phyloP scores from a whole-genome alignment of 352 stramenopile species.

The Phytophthora palmivora region DNA sequence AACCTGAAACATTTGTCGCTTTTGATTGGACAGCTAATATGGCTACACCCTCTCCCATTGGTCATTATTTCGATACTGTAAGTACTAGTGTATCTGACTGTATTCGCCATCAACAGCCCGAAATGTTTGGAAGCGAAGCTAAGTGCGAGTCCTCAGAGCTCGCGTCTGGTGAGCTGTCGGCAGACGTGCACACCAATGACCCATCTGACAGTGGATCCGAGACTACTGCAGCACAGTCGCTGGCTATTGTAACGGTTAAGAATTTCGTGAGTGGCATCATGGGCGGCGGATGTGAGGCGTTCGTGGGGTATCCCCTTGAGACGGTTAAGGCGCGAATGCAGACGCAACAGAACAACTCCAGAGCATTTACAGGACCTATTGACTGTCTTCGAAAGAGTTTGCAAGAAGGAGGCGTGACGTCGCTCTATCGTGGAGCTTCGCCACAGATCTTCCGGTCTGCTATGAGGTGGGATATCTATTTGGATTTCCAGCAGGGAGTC shows the following conservation, averaged over 20 bases:
- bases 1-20: too few relatives aligned
- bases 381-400: conserved; percentile 70
- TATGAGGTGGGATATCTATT: conserved; percentile 51
- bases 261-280: conserved; percentile 72
- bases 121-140: conserved; percentile 14
- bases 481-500: conserved; percentile 7
- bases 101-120: too few relatives aligned
- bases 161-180: conserved; percentile 28
- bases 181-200: conserved; percentile 13
- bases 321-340: conserved; percentile 77
- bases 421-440: conserved; percentile 72
- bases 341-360: conserved; percentile 49
- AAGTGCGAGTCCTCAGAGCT: conserved; percentile 35
- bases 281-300: conserved; percentile 60
- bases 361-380: conserved; percentile 48
- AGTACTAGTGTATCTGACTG: too few relatives aligned
- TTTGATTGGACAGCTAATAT: too few relatives aligned
- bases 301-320: conserved; percentile 74
- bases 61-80: too few relatives aligned
- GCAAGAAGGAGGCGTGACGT: conserved; percentile 54
- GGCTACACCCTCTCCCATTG: too few relatives aligned
- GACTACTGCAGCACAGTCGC: conserved; percentile 35
- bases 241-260: conserved; percentile 61
- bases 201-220: background rate
- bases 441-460: conserved; percentile 75